Evolutionary conservation across 108 stramenopile genomes (phyloP).

Genomic region (Epithemia pelagica): DNA sequence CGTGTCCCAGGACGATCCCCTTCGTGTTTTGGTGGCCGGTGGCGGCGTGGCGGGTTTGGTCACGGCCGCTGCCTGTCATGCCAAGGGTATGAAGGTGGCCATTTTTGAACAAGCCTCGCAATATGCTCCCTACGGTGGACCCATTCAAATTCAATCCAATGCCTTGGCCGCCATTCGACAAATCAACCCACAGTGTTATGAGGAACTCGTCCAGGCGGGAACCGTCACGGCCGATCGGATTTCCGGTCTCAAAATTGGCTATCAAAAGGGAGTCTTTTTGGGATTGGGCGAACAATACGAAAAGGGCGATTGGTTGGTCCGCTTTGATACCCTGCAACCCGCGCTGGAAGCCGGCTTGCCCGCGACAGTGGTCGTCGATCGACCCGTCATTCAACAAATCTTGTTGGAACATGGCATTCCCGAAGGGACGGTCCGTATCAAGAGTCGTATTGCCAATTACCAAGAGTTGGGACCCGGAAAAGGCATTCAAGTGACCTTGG

Average conservation of each 20-base stretch:
- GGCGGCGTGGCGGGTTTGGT: constrained; percentile 87
- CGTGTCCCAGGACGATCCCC: constrained; percentile 64
- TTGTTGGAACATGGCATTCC: constrained; percentile 84
- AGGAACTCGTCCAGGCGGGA: constrained; percentile 73
- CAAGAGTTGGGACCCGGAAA: constrained; percentile 70
- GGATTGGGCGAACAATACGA: constrained; percentile 73
- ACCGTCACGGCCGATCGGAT: constrained; percentile 88
- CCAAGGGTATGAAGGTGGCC: constrained; percentile 88
- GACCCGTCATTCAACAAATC: constrained; percentile 97
- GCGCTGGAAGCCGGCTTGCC: constrained; percentile 88
- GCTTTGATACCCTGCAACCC: constrained; percentile 91
- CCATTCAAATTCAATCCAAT: constrained; percentile 97
- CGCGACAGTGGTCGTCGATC: constrained; percentile 91
- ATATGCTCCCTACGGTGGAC: constrained; percentile 94
- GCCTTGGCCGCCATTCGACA: constrained; percentile 87
- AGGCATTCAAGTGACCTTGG: constrained; percentile 62
- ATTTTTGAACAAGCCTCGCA: constrained; percentile 86
- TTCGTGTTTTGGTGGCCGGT: constrained; percentile 74
- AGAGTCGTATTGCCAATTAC: constrained; percentile 63
- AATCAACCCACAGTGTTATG: constrained; percentile 71
- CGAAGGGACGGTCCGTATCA: constrained; percentile 82
- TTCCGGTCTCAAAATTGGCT: constrained; percentile 86
- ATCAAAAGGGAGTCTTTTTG: constrained; percentile 68
- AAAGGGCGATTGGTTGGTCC: constrained; percentile 88
- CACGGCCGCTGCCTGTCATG: constrained; percentile 81